Evolutionary conservation across 331 rosid species (phyloP).

Genomic region (Quercus phellos): DNA sequence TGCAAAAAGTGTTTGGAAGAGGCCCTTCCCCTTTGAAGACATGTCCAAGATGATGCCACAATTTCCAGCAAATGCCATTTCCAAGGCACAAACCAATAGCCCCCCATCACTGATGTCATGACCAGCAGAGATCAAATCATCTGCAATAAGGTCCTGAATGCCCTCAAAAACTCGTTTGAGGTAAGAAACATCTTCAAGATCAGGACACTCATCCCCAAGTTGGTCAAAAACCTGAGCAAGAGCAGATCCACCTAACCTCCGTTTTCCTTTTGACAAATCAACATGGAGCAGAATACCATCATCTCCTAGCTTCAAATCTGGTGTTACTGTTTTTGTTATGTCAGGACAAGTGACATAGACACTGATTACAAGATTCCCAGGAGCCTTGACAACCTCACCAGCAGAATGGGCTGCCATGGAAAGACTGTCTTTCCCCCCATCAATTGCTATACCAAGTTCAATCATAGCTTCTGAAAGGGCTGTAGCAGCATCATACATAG

Average conservation of each 20-base stretch:
- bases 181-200: slow-evolving; percentile 71
- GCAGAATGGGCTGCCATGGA: slow-evolving; percentile 86
- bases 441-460: slow-evolving; percentile 81
- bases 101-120: slow-evolving; percentile 97
- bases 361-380: slow-evolving; percentile 81
- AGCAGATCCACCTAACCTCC: slow-evolving; percentile 82
- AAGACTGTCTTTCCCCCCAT: slow-evolving; percentile 88
- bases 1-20: slow-evolving; percentile 66
- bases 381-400: slow-evolving; percentile 79
- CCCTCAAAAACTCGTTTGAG: slow-evolving; percentile 74
- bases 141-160: slow-evolving; percentile 61
- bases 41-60: slow-evolving; percentile 56
- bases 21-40: slow-evolving; percentile 50
- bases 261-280: slow-evolving; percentile 71
- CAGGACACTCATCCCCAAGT: slow-evolving; percentile 73
- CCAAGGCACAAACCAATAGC: slow-evolving; percentile 61
- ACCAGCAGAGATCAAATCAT: slow-evolving; percentile 78
- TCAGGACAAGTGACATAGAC: slow-evolving; percentile 80
- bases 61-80: slow-evolving; percentile 94
- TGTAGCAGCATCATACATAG: slow-evolving; percentile 80
- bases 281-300: slow-evolving; percentile 70
- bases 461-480: slow-evolving; percentile 77
- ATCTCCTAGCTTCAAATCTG: slow-evolving; percentile 69
- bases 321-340: slow-evolving; percentile 75
- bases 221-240: slow-evolving; percentile 88